Percentiles rank a stretch among this genome's conserved stretches.
Conservation (phyloP, 176 grass and related monocot genomes). For the Dactylis glomerata region DNA sequence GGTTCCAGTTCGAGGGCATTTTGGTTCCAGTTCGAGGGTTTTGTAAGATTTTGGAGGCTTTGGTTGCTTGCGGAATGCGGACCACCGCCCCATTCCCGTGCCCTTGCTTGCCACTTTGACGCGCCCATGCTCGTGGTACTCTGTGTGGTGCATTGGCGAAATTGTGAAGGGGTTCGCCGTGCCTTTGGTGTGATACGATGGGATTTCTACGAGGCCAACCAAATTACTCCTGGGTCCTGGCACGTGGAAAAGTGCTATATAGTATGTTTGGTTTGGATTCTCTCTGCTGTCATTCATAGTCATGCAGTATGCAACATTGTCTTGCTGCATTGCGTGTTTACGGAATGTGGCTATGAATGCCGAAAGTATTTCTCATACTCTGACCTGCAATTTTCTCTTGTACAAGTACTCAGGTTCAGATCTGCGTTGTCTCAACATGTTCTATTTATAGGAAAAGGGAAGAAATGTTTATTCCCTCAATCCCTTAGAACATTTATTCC, state of each 20-base stretch:
- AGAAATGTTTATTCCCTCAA: not conserved
- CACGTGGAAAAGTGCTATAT: not conserved
- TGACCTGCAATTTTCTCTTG: not conserved
- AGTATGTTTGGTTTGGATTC: constrained; percentile 5
- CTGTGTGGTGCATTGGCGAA: not conserved
- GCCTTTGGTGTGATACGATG: not conserved
- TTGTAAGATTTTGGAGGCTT: not conserved
- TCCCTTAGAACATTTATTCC: not conserved
- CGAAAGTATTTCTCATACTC: not conserved
- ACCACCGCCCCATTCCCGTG: not conserved
- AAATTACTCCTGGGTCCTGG: constrained; percentile 1
- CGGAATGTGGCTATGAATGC: not conserved
- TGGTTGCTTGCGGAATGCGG: not conserved
- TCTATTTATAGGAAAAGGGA: not conserved
- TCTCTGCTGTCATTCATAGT: not conserved
- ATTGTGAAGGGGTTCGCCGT: not conserved
- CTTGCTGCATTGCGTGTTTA: not conserved
- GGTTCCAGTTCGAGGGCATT: not conserved
- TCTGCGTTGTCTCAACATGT: not conserved
- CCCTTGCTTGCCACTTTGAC: not conserved
- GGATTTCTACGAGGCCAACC: not conserved
- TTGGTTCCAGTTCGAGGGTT: not conserved
- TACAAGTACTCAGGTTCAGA: not conserved
- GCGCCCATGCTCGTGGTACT: not conserved
- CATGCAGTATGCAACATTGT: not conserved